Evolutionary conservation across 345 rosid species (phyloP).

Genomic region (Lepidium africanum): DNA sequence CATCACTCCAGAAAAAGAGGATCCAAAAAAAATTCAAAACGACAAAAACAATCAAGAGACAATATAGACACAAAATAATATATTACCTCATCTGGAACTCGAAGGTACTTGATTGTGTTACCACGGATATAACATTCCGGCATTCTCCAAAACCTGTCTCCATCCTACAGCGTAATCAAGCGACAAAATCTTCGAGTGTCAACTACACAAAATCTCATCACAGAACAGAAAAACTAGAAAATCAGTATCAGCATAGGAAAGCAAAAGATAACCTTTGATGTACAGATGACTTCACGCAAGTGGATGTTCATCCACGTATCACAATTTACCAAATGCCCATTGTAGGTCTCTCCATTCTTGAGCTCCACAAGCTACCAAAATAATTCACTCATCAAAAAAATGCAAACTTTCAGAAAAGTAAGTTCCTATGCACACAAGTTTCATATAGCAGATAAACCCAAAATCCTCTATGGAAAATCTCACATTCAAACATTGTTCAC

Average conservation of each 20-base stretch:
- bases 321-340: slow-evolving; percentile 94
- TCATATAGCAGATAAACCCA: not conserved
- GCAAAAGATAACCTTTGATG: slow-evolving; percentile 60
- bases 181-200: not conserved
- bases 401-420: not conserved
- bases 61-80: not conserved
- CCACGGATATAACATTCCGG: slow-evolving; percentile 99
- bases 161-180: slow-evolving; percentile 50
- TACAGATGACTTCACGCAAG: slow-evolving; percentile 97
- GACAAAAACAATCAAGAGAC: not conserved
- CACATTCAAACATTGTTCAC: not conserved
- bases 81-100: slow-evolving; percentile 96
- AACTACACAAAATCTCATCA: not conserved
- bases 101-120: slow-evolving; percentile 93
- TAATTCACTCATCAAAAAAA: slow-evolving; percentile 1
- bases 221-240: not conserved
- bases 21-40: not conserved
- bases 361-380: slow-evolving; percentile 76
- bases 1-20: slow-evolving; percentile 22
- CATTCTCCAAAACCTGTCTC: slow-evolving; percentile 99
- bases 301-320: slow-evolving; percentile 99
- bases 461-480: not conserved
- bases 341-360: slow-evolving; percentile 96
- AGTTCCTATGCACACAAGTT: not conserved
- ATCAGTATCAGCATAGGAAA: not conserved